Conservation (phyloP, 768 basidiomycete genomes). For the Boletellus ananiceps region DNA sequence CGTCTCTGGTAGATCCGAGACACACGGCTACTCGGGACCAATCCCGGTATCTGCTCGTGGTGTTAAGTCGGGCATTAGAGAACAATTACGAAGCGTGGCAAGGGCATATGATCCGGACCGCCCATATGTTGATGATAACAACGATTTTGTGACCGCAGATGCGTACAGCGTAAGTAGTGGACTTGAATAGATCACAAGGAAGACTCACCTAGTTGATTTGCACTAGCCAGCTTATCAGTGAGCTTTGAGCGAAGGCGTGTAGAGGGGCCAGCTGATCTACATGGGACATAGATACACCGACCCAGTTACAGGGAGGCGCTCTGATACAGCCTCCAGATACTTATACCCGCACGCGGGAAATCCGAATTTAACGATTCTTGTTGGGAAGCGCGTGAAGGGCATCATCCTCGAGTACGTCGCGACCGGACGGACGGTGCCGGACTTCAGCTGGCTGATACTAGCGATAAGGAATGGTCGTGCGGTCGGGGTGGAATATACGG, state of each 20-base stretch:
- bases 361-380: conserved; percentile 29
- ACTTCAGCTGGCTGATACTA: neutral
- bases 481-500: conserved; percentile 34
- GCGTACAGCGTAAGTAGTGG: conserved; percentile 21
- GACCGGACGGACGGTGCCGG: neutral
- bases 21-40: conserved; percentile 36
- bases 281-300: conserved; percentile 47
- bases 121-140: conserved; percentile 41
- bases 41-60: conserved; percentile 21
- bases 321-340: conserved; percentile 32
- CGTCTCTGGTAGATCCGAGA: conserved; percentile 23
- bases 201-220: neutral
- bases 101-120: conserved; percentile 46
- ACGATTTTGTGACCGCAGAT: conserved; percentile 35
- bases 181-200: neutral
- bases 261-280: neutral
- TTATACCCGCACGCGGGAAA: conserved; percentile 33
- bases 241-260: neutral
- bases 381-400: conserved; percentile 33
- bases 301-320: conserved; percentile 33
- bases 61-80: conserved; percentile 16
- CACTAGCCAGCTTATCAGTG: conserved; percentile 18
- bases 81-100: conserved; percentile 46
- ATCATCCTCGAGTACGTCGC: conserved; percentile 34
- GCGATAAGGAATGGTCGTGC: conserved; percentile 32